Base-by-base conservation (phyloP, 441 rosid species). In the Caryocar brasiliense region DNA sequence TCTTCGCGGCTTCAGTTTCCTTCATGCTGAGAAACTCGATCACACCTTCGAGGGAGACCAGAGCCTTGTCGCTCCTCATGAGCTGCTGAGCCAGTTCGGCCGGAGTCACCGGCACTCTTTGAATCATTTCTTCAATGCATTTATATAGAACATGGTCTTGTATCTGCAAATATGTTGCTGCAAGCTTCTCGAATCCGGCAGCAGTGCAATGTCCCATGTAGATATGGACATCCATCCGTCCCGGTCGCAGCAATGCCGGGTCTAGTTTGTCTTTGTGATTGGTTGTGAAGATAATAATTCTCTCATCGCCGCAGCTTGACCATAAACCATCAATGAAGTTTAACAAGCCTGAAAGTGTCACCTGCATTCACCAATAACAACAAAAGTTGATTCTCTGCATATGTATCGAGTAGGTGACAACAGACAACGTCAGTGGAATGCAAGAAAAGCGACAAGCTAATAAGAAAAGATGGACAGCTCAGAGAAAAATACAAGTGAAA, bases 311-410 rank as follows among this genome's bases (percentile, higher is more conserved):
- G 27, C 78, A 78, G 17, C 72, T 78, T 5, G 83, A 74, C 83
- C 83, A 78, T 40, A 78, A 47, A 5, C 81, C 84, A 33, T 78
- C 81, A 2, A 75, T 66, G 70, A 79, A 79, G 44, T 79, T 73
- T n/a, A 75, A 54, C 17, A 80, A 47, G 1, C 81, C 79, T 8
- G 79, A 77, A 5, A 70, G 32, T 3, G 81, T 77, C 18, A 73
- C 72, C 81, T 77, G 48, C 1, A 10, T 15, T 10, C 5, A n/a
- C n/a, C 13, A 11, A 9, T 9, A 34, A 11, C n/a, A 13, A 7
- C 14, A 34, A 11, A 1, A 34, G 1, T 11, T 9, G 8, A 7
- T 1, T 9, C n/a, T 13, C 4, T 9, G 38, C 20, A 15, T n/a
- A n/a, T n/a, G n/a, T n/a, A n/a, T n/a, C n/a, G n/a, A n/a, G n/a